Conservation (phyloP, 2,329 filamentous ascomycete species). For the Cercospora sojina region DNA sequence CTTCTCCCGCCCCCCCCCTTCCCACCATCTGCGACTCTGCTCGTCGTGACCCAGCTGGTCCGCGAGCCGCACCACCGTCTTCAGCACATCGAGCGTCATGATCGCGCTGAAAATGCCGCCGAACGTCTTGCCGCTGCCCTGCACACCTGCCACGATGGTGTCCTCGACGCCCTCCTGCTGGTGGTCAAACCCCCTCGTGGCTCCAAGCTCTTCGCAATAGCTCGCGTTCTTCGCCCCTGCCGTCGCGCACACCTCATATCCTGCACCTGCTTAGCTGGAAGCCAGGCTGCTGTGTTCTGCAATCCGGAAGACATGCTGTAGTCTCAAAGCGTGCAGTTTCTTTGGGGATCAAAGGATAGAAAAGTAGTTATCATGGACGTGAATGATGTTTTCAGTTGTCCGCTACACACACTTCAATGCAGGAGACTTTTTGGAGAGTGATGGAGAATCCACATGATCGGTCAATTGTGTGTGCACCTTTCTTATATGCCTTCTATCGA, state of each 20-base stretch:
- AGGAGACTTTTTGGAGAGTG: too few relatives aligned
- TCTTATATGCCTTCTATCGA: too few relatives aligned
- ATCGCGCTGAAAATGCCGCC: not conserved
- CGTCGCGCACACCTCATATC: not conserved
- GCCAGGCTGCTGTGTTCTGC: not conserved
- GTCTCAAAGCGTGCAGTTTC: not conserved
- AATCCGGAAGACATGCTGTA: not conserved
- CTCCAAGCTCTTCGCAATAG: not conserved
- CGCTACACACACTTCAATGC: too few relatives aligned
- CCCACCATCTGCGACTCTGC: constrained; percentile 36
- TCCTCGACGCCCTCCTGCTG: not conserved
- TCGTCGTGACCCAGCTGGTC: not conserved
- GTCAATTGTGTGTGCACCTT: too few relatives aligned
- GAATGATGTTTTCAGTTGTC: not conserved
- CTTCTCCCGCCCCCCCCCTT: constrained; percentile 45
- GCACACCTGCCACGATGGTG: not conserved
- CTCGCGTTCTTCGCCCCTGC: not conserved
- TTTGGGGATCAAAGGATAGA: too few relatives aligned
- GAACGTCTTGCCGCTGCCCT: not conserved
- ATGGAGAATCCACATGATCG: too few relatives aligned
- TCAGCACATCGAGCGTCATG: not conserved
- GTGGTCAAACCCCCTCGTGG: not conserved
- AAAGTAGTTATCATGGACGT: not conserved
- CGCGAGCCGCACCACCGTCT: not conserved
- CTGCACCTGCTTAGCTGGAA: not conserved